These are phyloP conservation scores for Deakozyma indianensis DNA, from an alignment of 805 yeast genomes.

Conservation along the genomic window DNA sequence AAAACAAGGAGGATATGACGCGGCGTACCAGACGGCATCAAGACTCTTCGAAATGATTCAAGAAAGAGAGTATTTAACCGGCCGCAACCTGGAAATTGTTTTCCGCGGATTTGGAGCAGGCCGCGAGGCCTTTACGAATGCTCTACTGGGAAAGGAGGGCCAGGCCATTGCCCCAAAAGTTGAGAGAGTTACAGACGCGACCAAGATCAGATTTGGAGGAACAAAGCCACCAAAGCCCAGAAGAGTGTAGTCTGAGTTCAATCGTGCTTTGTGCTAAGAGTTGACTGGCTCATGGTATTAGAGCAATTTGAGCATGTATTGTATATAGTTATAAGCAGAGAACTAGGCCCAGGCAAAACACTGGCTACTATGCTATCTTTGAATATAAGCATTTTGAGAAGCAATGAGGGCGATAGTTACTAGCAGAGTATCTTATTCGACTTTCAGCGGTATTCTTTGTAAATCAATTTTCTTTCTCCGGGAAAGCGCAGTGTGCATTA, in stretches of 20 bases:
- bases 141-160: constrained; percentile 85
- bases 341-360: background rate
- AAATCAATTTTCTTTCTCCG: too few species aligned
- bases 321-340: background rate
- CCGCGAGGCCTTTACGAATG: constrained; percentile 71
- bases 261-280: background rate
- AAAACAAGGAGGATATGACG: constrained; percentile 87
- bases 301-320: background rate
- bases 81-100: constrained; percentile 56
- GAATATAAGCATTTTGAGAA: too few species aligned
- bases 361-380: too few species aligned
- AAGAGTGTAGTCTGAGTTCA: constrained; percentile 17
- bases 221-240: constrained; percentile 69
- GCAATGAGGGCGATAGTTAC: too few species aligned
- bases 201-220: constrained; percentile 87
- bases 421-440: too few species aligned
- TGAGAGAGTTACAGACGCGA: constrained; percentile 59
- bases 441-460: too few species aligned
- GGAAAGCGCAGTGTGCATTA: too few species aligned
- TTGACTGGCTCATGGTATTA: background rate
- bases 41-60: constrained; percentile 58
- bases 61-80: constrained; percentile 38
- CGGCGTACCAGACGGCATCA: constrained; percentile 72
- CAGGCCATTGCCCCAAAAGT: constrained; percentile 48
- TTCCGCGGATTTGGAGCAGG: constrained; percentile 81